phyloP scores from a whole-genome alignment of 345 rosid genomes.

The Cochlearia excelsa region DNA sequence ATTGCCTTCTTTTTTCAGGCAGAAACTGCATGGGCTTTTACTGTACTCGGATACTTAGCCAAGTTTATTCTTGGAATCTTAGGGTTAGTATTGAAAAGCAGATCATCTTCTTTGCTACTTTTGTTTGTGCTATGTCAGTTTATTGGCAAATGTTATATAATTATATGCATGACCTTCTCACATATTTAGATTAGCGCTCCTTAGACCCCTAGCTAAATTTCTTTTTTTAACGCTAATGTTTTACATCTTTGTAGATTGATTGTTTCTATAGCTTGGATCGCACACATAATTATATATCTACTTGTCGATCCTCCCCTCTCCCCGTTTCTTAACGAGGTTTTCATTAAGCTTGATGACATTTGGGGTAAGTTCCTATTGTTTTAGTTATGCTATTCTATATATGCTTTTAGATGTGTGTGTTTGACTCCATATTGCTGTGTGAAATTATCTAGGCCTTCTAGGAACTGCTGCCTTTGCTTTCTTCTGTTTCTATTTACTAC shows the following conservation, averaged over 20 bases:
- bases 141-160: no score
- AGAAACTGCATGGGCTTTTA: conserved; percentile 94
- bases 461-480: conserved; percentile 98
- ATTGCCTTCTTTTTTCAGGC: conserved; percentile 54
- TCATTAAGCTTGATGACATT: conserved; percentile 87
- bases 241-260: conserved; percentile 54
- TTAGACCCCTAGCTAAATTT: conserved; percentile 4
- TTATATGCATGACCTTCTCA: no score
- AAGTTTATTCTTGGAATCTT: conserved; percentile 78
- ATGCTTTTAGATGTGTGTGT: neutral
- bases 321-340: conserved; percentile 90
- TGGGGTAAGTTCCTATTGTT: conserved; percentile 67
- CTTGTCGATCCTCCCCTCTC: conserved; percentile 83
- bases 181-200: neutral
- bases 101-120: no score
- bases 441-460: conserved; percentile 69
- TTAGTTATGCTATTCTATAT: neutral
- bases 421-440: conserved; percentile 12
- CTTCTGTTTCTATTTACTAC: conserved; percentile 97
- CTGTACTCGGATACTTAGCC: conserved; percentile 92
- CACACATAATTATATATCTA: conserved; percentile 83
- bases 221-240: conserved; percentile 3
- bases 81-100: conserved; percentile 54
- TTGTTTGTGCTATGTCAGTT: no score
- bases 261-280: conserved; percentile 94